Percentiles rank a stretch among this genome's conserved stretches.
Evolutionary conservation across 352 stramenopile species (phyloP).

Genomic region (Phytophthora rubi): DNA sequence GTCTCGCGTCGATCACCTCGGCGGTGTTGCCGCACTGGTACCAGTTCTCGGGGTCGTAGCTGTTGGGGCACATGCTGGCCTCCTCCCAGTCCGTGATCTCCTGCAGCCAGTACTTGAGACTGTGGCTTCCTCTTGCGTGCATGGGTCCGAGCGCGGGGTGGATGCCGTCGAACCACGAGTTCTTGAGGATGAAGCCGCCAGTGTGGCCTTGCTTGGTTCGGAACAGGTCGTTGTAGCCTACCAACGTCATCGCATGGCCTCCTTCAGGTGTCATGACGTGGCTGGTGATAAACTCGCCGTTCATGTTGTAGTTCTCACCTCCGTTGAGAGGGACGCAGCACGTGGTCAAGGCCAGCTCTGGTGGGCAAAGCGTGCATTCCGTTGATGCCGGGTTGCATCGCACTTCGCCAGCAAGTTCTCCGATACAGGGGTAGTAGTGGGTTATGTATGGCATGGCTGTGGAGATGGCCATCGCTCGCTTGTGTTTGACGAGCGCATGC

Average conservation of each 20-base stretch:
- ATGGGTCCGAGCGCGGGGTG: slow-evolving; percentile 60
- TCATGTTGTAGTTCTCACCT: slow-evolving; percentile 65
- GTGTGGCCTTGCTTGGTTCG: slow-evolving; percentile 66
- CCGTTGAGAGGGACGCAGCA: slow-evolving; percentile 37
- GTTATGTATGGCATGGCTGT: slow-evolving; percentile 66
- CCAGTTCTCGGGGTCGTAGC: slow-evolving; percentile 74
- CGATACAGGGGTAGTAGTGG: slow-evolving; percentile 65
- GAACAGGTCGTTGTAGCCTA: slow-evolving; percentile 74
- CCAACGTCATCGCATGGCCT: slow-evolving; percentile 76
- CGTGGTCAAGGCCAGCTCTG: slow-evolving; percentile 53
- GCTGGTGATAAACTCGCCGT: slow-evolving; percentile 69
- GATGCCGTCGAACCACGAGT: slow-evolving; percentile 77
- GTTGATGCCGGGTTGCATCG: slow-evolving; percentile 61
- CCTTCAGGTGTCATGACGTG: slow-evolving; percentile 57
- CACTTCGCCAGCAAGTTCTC: slow-evolving; percentile 48
- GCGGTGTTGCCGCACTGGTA: slow-evolving; percentile 71
- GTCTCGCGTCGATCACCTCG: slow-evolving; percentile 49
- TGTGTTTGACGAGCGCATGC: slow-evolving; percentile 12
- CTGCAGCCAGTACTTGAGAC: slow-evolving; percentile 75
- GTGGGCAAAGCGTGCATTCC: slow-evolving; percentile 58
- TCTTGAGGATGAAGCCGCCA: slow-evolving; percentile 78
- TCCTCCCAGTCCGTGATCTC: slow-evolving; percentile 77
- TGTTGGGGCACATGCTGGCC: slow-evolving; percentile 73
- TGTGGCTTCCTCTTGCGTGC: slow-evolving; percentile 71
- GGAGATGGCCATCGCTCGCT: slow-evolving; percentile 46